Conservation (phyloP, 2,329 filamentous ascomycete species). For the Penicillium sp. region DNA sequence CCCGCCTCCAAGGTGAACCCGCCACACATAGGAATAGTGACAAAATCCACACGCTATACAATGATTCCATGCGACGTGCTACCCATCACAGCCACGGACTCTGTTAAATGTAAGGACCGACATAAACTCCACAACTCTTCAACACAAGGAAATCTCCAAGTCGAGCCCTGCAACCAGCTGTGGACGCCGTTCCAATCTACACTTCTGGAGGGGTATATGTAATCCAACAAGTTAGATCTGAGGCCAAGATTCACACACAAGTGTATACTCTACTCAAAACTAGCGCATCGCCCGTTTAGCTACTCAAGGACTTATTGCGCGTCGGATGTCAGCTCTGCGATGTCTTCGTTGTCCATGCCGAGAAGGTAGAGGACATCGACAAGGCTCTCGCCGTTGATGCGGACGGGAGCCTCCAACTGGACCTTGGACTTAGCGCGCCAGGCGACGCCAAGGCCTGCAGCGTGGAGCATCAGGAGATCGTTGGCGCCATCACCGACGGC, state of each 20-base stretch:
- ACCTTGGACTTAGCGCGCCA: slow-evolving; percentile 66
- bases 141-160: background rate
- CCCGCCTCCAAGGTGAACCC: background rate
- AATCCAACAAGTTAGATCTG: background rate
- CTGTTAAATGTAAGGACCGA: background rate
- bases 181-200: background rate
- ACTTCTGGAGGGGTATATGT: background rate
- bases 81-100: background rate
- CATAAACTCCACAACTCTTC: slow-evolving; percentile 1
- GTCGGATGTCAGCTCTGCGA: slow-evolving; percentile 44
- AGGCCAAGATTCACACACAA: background rate
- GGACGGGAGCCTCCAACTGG: slow-evolving; percentile 60
- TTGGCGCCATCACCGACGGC: slow-evolving; percentile 66
- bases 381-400: slow-evolving; percentile 59
- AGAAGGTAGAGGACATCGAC: slow-evolving; percentile 60
- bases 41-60: background rate
- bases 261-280: slow-evolving; percentile 1
- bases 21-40: background rate
- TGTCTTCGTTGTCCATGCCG: slow-evolving; percentile 53
- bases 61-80: background rate
- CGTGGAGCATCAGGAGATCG: slow-evolving; percentile 64
- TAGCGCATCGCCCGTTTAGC: background rate
- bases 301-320: slow-evolving; percentile 10
- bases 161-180: background rate
- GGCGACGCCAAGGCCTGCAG: slow-evolving; percentile 62